Evolutionary conservation across 148 eudicot species (phyloP), one percentile per base, ranked within the genome.

Genomic region (Diospyros lotus): DNA sequence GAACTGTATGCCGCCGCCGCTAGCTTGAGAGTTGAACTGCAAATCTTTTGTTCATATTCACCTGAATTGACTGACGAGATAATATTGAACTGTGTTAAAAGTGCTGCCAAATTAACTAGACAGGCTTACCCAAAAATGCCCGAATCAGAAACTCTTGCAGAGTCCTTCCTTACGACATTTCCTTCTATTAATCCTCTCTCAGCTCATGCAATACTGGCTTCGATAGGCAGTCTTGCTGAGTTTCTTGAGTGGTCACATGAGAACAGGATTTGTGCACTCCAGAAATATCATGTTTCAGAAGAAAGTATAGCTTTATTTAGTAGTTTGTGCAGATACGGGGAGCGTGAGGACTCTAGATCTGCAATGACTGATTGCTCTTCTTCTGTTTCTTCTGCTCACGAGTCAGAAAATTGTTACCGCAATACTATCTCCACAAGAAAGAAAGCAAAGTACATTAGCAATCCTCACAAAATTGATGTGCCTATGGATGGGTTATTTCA

Each of bases 1-100:
- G 98, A 88, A 86, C 85, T 96, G 51, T 96, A 96, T 80, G 99
- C 90, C 71, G 97, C 97, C 44, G 97, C 97, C 56, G 87, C 94
- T 66, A 93, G 89, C 83, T 85, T 96, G 75, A 92, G 91, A 71
- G 79, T 88, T 75, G 86, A 89, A 62, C 71, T 96, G 72, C 99
- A 96, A 83, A 82, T 96, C 69, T 88, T 96, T 73, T 87, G 64
- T 68, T 93, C 99, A 11, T 82, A 85, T 82, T 89, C 98, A 58
- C 59, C 84, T n/a, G 86, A 89, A 78, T 83, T 88, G 84, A 96
- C 99, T 17, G 93, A 93, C 69, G 94, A 93, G 73, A 91, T 93
- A 64, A 88, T 91, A 75, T 74, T 91, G 79, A 86, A 80, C 76
- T 89, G 89, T 79, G 81, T 95, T 80, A 77, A 73, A 71, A 71